phyloP scores from a whole-genome alignment of 331 rosid genomes.

The Spiraea crenata region DNA sequence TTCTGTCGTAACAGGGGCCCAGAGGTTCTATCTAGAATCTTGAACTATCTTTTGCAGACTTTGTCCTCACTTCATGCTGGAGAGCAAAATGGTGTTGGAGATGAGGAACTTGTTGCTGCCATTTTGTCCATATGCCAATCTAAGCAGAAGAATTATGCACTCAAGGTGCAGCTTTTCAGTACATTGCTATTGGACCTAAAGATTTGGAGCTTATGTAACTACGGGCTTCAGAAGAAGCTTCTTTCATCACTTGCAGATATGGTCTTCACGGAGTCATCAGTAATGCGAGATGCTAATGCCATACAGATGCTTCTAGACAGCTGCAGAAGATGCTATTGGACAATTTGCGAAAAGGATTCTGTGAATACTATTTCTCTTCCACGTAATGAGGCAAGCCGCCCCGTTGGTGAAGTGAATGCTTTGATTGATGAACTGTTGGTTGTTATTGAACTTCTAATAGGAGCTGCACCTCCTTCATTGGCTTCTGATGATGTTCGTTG shows the following conservation, averaged over 20 bases:
- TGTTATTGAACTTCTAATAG: conserved; percentile 82
- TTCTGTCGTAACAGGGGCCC: conserved; percentile 81
- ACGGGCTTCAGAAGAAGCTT: conserved; percentile 98
- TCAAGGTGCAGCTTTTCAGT: conserved; percentile 90
- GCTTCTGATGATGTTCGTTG: conserved; percentile 78
- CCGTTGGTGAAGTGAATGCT: conserved; percentile 92
- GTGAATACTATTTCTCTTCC: conserved; percentile 72
- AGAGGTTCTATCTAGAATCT: conserved; percentile 86
- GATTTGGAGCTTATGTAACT: conserved; percentile 93
- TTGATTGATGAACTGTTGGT: conserved; percentile 96
- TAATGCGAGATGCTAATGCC: conserved; percentile 98
- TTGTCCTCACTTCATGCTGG: conserved; percentile 69
- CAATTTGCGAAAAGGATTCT: conserved; percentile 74
- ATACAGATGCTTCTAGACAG: conserved; percentile 98
- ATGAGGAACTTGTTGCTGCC: conserved; percentile 94
- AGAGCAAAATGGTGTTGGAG: conserved; percentile 64
- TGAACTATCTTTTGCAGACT: conserved; percentile 78
- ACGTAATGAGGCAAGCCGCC: conserved; percentile 60
- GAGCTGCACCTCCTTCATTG: conserved; percentile 76
- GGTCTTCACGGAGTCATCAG: conserved; percentile 85
- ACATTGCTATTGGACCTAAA: conserved; percentile 79
- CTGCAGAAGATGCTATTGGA: conserved; percentile 96
- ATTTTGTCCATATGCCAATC: conserved; percentile 86
- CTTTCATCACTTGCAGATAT: conserved; percentile 97
- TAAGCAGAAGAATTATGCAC: conserved; percentile 66